phyloP scores from a whole-genome alignment of 805 yeast genomes.

The Yamadazyma sp. region DNA sequence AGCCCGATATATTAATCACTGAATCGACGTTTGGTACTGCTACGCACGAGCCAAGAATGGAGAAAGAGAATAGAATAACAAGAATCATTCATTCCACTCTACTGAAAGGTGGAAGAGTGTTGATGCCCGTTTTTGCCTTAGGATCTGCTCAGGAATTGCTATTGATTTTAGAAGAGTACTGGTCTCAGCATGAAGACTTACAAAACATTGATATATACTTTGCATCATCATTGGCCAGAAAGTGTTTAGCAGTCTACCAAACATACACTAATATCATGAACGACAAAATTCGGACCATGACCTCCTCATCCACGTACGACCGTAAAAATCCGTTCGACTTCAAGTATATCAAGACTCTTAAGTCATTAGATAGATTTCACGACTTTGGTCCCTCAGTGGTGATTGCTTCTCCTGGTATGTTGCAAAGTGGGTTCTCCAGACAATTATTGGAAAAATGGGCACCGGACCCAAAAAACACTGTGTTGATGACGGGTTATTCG shows the following conservation, averaged over 20 bases:
- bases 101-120: constrained; percentile 83
- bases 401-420: constrained; percentile 97
- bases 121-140: constrained; percentile 92
- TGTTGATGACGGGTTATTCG: constrained; percentile 92
- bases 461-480: constrained; percentile 88
- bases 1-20: constrained; percentile 87
- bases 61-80: constrained; percentile 80
- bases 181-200: constrained; percentile 82
- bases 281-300: constrained; percentile 76
- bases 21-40: constrained; percentile 99
- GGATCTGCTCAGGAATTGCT: constrained; percentile 96
- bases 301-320: constrained; percentile 37
- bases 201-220: constrained; percentile 82
- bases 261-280: constrained; percentile 98
- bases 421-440: constrained; percentile 93
- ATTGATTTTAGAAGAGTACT: constrained; percentile 89
- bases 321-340: constrained; percentile 81
- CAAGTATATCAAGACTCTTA: constrained; percentile 76
- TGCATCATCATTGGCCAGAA: constrained; percentile 90
- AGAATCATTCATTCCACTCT: constrained; percentile 81
- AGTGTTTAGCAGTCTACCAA: constrained; percentile 96
- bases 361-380: constrained; percentile 78
- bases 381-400: constrained; percentile 96
- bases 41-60: constrained; percentile 86
- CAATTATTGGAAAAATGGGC: constrained; percentile 94